Percentiles rank a stretch among this genome's conserved stretches.
Evolutionary conservation across 148 eudicot species (phyloP).

Genomic region (Vaccinium darrowii): DNA sequence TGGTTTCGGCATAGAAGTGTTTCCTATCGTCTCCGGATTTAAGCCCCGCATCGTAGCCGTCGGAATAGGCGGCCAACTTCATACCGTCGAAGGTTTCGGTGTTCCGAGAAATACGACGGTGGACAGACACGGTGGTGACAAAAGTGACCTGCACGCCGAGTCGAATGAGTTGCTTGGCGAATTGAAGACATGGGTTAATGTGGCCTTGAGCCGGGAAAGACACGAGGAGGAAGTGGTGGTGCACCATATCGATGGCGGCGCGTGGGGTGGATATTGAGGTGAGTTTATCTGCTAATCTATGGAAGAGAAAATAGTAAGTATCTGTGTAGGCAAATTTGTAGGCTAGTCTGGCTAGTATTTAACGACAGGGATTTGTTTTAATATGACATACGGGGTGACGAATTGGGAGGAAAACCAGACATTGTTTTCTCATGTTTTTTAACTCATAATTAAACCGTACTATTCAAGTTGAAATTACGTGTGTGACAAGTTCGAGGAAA

Average conservation of each 20-base stretch:
- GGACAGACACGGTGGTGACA: constrained; percentile 34
- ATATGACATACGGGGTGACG: no score
- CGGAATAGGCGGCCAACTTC: constrained; percentile 38
- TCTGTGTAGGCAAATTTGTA: neutral
- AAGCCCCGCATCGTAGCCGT: constrained; percentile 48
- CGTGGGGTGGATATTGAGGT: neutral
- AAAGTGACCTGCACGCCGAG: constrained; percentile 46
- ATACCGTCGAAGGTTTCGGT: constrained; percentile 24
- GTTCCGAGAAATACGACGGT: constrained; percentile 10
- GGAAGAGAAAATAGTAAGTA: neutral
- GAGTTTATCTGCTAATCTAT: neutral
- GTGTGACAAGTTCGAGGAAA: no score
- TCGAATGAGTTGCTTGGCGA: constrained; percentile 34
- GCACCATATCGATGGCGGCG: neutral
- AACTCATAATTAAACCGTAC: no score
- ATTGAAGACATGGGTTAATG: constrained; percentile 55
- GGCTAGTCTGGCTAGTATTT: neutral
- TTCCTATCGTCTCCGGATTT: constrained; percentile 9
- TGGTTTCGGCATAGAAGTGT: constrained; percentile 20
- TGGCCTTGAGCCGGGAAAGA: constrained; percentile 52
- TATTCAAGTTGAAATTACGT: no score
- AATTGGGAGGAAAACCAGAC: no score
- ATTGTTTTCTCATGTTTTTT: no score
- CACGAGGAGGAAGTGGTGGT: constrained; percentile 26
- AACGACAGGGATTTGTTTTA: no score